phyloP scores from a whole-genome alignment of 495 filamentous ascomycete species.

The Penicillium bovifimosum region DNA sequence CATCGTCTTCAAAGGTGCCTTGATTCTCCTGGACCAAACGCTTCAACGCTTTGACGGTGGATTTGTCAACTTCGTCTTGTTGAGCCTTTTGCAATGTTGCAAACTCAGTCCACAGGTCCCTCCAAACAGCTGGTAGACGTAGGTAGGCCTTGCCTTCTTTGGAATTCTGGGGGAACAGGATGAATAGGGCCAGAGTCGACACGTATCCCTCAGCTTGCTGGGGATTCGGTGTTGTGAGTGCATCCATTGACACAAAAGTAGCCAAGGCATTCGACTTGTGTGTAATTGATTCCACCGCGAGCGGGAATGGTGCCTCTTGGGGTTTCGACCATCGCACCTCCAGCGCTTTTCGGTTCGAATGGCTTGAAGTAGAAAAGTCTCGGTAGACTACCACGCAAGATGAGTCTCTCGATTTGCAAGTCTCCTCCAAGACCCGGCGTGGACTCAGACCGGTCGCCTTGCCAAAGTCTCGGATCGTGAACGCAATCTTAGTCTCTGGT shows the following conservation, averaged over 20 bases:
- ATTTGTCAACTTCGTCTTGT: constrained; percentile 62
- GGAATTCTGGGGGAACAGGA: constrained; percentile 65
- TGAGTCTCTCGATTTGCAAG: constrained; percentile 77
- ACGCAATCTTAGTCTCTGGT: constrained; percentile 13
- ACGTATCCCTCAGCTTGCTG: constrained; percentile 84
- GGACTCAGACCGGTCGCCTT: constrained; percentile 67
- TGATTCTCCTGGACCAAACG: constrained; percentile 42
- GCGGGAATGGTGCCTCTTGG: constrained; percentile 51
- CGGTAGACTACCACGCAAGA: constrained; percentile 58
- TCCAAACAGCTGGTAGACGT: constrained; percentile 71
- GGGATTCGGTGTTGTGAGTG: constrained; percentile 65
- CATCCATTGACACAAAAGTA: constrained; percentile 63
- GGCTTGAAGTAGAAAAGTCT: constrained; percentile 62
- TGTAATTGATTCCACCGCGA: constrained; percentile 34
- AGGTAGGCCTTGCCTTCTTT: constrained; percentile 84
- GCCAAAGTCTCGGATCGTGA: constrained; percentile 76
- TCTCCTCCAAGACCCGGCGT: constrained; percentile 72
- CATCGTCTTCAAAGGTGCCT: constrained; percentile 56
- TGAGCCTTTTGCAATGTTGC: constrained; percentile 61
- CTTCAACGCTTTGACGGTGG: constrained; percentile 48
- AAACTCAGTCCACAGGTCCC: constrained; percentile 81
- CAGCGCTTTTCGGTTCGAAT: constrained; percentile 68
- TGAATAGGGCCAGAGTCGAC: constrained; percentile 74
- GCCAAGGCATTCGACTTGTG: constrained; percentile 41
- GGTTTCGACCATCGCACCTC: constrained; percentile 75